Conservation (phyloP, 1,284 basidiomycete species). For the Trichosporon faecale region DNA sequence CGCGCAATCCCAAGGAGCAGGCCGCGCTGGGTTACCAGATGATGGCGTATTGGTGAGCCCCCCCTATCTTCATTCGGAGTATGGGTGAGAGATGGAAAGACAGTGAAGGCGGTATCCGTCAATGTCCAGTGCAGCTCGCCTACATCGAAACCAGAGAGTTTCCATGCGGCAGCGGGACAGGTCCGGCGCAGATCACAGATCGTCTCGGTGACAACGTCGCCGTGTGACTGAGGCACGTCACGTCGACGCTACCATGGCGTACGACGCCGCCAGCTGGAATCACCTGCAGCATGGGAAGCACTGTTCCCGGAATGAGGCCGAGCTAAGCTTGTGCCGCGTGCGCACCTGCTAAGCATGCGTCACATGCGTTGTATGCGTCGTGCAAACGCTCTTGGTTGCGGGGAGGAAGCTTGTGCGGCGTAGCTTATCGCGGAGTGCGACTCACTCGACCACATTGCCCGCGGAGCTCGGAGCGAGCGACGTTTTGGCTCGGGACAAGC, state of each 20-base stretch:
- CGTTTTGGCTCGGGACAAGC: too few relatives aligned
- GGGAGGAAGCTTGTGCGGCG: neutral
- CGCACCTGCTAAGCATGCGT: neutral
- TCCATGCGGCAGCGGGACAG: neutral
- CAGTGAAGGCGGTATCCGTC: too few relatives aligned
- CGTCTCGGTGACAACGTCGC: neutral
- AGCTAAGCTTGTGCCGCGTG: neutral
- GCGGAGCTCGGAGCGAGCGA: neutral
- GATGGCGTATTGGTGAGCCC: slow-evolving; percentile 7
- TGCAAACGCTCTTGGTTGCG: neutral
- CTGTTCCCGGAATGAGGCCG: neutral
- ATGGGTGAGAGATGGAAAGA: neutral
- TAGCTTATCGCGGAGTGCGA: neutral
- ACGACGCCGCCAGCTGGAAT: neutral
- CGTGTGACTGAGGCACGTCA: neutral
- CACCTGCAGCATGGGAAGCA: neutral
- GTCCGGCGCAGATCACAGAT: neutral
- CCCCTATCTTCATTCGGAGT: too few relatives aligned
- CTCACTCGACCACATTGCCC: neutral
- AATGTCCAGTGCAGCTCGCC: neutral
- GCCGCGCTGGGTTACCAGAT: neutral
- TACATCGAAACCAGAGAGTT: neutral
- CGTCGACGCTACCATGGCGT: neutral
- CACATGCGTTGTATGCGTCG: too few relatives aligned
- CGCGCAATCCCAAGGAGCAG: neutral